Evolutionary conservation across 495 filamentous ascomycete species (phyloP).

Genomic region (Daldinia bambusicola): DNA sequence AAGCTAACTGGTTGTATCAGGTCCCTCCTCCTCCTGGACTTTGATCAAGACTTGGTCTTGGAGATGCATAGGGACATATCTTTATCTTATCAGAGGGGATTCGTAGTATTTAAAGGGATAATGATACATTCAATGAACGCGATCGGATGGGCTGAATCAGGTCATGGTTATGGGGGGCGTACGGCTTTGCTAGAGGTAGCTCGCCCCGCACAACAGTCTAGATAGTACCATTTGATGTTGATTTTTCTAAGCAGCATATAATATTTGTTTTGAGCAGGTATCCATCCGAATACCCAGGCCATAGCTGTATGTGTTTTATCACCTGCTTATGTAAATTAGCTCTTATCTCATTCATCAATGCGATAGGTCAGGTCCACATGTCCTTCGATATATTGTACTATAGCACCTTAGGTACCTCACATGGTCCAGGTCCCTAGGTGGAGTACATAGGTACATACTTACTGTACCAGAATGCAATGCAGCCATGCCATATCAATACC

Average conservation of each 20-base stretch:
- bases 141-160: not conserved
- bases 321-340: slow-evolving; percentile 1
- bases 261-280: not conserved
- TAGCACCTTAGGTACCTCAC: no score
- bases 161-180: not conserved
- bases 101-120: not conserved
- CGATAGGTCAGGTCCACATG: not conserved
- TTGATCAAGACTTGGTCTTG: slow-evolving; percentile 31
- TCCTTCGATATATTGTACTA: not conserved
- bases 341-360: not conserved
- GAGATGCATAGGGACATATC: not conserved
- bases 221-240: slow-evolving; percentile 7
- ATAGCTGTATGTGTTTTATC: not conserved
- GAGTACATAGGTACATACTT: no score
- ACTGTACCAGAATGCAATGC: no score
- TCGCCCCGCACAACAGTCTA: not conserved
- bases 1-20: slow-evolving; percentile 47
- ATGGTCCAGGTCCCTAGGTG: no score
- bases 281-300: not conserved
- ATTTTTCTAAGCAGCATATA: not conserved
- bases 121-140: not conserved
- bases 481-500: no score
- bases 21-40: slow-evolving; percentile 68
- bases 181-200: not conserved
- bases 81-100: not conserved